Evolutionary conservation across 202 grass and related monocot genomes (phyloP).

Genomic region (Panicum virgatum): DNA sequence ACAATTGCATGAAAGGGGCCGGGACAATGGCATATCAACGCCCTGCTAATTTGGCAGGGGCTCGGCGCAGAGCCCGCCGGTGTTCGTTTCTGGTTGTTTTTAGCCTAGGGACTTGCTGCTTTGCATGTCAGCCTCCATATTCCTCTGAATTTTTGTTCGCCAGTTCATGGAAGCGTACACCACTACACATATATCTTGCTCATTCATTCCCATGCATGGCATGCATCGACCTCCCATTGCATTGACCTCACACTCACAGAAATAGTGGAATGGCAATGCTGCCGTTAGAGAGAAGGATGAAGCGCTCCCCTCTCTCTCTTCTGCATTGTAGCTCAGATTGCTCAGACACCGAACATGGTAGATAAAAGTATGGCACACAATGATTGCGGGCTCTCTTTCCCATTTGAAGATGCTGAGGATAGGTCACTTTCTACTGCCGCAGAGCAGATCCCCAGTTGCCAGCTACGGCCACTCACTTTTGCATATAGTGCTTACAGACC

Average conservation of each 20-base stretch:
- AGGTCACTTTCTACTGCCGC: slow-evolving; percentile 65
- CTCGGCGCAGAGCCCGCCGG: slow-evolving; percentile 11
- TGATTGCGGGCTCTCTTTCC: slow-evolving; percentile 63
- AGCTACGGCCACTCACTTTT: slow-evolving; percentile 47
- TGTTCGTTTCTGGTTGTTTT: slow-evolving; percentile 60
- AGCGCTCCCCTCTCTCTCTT: not conserved
- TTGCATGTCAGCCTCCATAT: slow-evolving; percentile 32
- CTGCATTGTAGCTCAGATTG: slow-evolving; percentile 28
- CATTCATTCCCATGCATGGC: too few species aligned
- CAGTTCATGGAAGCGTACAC: not conserved
- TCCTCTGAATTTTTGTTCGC: slow-evolving; percentile 37
- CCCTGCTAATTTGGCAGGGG: slow-evolving; percentile 39
- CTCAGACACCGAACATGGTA: slow-evolving; percentile 52
- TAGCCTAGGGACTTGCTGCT: slow-evolving; percentile 1
- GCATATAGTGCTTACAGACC: slow-evolving; percentile 55
- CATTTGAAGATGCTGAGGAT: slow-evolving; percentile 77
- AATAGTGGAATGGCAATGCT: slow-evolving; percentile 19
- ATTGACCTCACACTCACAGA: not conserved
- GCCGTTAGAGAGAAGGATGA: slow-evolving; percentile 25
- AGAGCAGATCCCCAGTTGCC: slow-evolving; percentile 53
- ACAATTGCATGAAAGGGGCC: slow-evolving; percentile 35
- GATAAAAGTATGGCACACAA: slow-evolving; percentile 52
- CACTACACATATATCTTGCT: too few species aligned
- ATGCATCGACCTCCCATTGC: not conserved
- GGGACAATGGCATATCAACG: slow-evolving; percentile 29